Evolutionary conservation across 371 early-diverging fungal species (phyloP).

Genomic region (Choanephora cucurbitarum): DNA sequence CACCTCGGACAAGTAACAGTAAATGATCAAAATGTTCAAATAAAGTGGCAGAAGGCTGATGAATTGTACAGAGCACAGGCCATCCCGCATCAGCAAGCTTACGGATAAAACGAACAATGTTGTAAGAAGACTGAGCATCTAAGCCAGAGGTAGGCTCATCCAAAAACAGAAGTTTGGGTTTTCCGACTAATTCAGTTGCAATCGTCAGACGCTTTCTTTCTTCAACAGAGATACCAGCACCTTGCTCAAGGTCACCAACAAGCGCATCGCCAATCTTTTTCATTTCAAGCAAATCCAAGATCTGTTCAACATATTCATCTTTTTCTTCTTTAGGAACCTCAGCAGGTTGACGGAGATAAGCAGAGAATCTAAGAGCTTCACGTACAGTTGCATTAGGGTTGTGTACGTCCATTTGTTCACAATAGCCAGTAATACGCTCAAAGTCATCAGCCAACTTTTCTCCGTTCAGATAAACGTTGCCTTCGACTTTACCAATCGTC

Average conservation of each 20-base stretch:
- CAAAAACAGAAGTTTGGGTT: slow-evolving; percentile 76
- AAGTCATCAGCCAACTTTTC: slow-evolving; percentile 53
- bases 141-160: slow-evolving; percentile 90
- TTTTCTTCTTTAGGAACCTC: slow-evolving; percentile 61
- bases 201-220: slow-evolving; percentile 71
- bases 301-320: slow-evolving; percentile 66
- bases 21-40: slow-evolving; percentile 84
- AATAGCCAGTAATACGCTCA: slow-evolving; percentile 78
- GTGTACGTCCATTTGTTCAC: slow-evolving; percentile 85
- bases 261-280: slow-evolving; percentile 59
- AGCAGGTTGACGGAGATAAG: slow-evolving; percentile 66
- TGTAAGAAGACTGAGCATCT: slow-evolving; percentile 66
- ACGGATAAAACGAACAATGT: slow-evolving; percentile 72
- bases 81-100: slow-evolving; percentile 70
- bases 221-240: slow-evolving; percentile 63
- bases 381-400: slow-evolving; percentile 63
- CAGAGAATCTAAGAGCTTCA: slow-evolving; percentile 76
- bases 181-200: slow-evolving; percentile 73
- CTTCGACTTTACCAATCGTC: slow-evolving; percentile 75
- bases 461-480: slow-evolving; percentile 69
- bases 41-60: slow-evolving; percentile 81
- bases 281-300: slow-evolving; percentile 67
- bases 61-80: slow-evolving; percentile 79
- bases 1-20: slow-evolving; percentile 71
- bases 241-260: slow-evolving; percentile 58